Evolutionary conservation across 208 protist genomes (phyloP).

Genomic region (Baffinella frigidus): DNA sequence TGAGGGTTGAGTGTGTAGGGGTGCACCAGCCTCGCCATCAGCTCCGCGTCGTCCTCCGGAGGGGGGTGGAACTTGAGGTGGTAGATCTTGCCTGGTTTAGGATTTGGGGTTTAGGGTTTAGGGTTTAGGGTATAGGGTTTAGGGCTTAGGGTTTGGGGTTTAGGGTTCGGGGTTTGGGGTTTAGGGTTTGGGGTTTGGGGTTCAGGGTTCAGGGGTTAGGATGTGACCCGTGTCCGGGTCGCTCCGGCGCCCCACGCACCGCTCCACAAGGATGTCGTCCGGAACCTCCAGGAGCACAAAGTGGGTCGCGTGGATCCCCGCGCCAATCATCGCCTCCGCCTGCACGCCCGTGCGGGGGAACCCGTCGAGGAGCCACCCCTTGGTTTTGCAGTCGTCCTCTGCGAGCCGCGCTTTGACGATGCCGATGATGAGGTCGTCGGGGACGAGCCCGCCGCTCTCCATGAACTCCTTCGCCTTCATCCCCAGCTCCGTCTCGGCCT

Average conservation of each 20-base stretch:
- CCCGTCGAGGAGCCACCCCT: slow-evolving; percentile 75
- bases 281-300: slow-evolving; percentile 49
- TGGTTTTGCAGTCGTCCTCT: slow-evolving; percentile 65
- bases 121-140: too few species aligned
- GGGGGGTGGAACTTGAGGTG: slow-evolving; percentile 67
- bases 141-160: too few species aligned
- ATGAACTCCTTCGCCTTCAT: slow-evolving; percentile 77
- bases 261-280: slow-evolving; percentile 61
- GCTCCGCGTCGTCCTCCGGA: slow-evolving; percentile 54
- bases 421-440: slow-evolving; percentile 80
- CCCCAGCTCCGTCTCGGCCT: slow-evolving; percentile 72
- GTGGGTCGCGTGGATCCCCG: slow-evolving; percentile 21
- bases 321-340: slow-evolving; percentile 40
- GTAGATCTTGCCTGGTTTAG: too few species aligned
- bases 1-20: too few species aligned
- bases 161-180: too few species aligned
- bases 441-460: slow-evolving; percentile 75
- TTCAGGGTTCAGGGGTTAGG: too few species aligned
- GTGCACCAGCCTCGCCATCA: neutral
- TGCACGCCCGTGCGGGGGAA: slow-evolving; percentile 74
- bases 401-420: slow-evolving; percentile 76
- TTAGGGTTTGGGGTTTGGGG: too few species aligned
- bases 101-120: too few species aligned
- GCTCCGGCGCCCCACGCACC: slow-evolving; percentile 40
- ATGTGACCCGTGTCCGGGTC: slow-evolving; percentile 63